Evolutionary conservation across 1,284 basidiomycete species (phyloP).

Genomic region (Paramarasmius palmivorus): DNA sequence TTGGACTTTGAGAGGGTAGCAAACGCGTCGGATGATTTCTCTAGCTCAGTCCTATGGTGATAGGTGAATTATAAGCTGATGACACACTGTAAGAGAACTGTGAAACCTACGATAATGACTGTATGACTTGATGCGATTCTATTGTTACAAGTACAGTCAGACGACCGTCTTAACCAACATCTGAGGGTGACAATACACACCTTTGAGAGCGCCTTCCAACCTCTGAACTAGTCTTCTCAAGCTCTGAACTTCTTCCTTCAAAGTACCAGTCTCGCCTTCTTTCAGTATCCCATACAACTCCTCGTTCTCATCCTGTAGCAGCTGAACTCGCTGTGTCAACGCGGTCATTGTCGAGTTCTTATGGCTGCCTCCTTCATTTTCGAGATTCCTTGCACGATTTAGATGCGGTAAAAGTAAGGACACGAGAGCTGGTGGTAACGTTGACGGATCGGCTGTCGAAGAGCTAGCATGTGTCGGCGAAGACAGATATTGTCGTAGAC

Average conservation of each 20-base stretch:
- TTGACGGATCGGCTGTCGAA: slow-evolving; percentile 57
- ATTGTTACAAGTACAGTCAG: slow-evolving; percentile 3
- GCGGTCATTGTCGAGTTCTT: slow-evolving; percentile 47
- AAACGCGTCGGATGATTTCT: slow-evolving; percentile 68
- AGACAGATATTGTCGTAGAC: slow-evolving; percentile 59
- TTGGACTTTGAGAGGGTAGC: slow-evolving; percentile 42
- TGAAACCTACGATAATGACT: slow-evolving; percentile 64
- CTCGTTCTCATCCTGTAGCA: slow-evolving; percentile 81
- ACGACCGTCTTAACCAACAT: slow-evolving; percentile 7
- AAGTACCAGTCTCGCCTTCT: slow-evolving; percentile 56
- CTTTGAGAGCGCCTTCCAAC: slow-evolving; percentile 71
- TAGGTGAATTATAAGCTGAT: slow-evolving; percentile 1
- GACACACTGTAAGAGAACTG: slow-evolving; percentile 4
- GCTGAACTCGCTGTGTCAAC: slow-evolving; percentile 65
- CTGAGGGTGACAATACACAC: slow-evolving; percentile 37
- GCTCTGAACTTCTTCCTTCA: slow-evolving; percentile 77
- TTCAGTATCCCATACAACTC: slow-evolving; percentile 74
- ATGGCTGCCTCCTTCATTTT: slow-evolving; percentile 31
- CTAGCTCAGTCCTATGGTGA: slow-evolving; percentile 56
- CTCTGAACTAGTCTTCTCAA: slow-evolving; percentile 64
- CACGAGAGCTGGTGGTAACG: slow-evolving; percentile 67
- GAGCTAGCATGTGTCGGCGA: slow-evolving; percentile 51
- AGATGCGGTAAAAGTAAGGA: slow-evolving; percentile 69
- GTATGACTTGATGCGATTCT: slow-evolving; percentile 77
- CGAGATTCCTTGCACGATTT: background rate